phyloP scores from a whole-genome alignment of 2,329 filamentous ascomycete species.

The Aspergillus unguis region DNA sequence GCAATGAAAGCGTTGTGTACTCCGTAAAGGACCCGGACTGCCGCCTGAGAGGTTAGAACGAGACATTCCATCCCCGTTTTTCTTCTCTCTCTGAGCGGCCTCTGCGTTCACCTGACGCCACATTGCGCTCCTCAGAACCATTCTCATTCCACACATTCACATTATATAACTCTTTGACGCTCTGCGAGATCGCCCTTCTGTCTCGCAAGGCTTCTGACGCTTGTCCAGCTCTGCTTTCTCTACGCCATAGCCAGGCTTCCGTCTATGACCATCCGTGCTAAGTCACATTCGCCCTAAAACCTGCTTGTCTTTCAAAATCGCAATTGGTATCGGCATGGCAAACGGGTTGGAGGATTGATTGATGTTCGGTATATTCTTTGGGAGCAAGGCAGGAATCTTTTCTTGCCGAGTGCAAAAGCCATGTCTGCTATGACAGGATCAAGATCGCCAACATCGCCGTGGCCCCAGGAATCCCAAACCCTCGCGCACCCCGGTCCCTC shows the following conservation, averaged over 20 bases:
- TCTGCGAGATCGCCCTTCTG: not conserved
- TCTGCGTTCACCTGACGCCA: conserved; percentile 6
- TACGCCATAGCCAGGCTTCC: not conserved
- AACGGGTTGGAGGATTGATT: conserved; percentile 10
- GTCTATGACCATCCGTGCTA: not conserved
- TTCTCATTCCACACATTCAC: not conserved
- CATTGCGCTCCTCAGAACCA: conserved; percentile 1
- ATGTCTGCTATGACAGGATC: conserved; percentile 33
- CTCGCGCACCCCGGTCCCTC: conserved; percentile 20
- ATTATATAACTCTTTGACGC: conserved; percentile 1
- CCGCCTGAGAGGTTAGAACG: conserved; percentile 1
- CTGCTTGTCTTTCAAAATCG: not conserved
- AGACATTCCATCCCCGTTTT: conserved; percentile 8
- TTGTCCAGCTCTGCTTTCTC: not conserved
- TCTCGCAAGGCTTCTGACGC: not conserved
- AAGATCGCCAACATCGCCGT: conserved; percentile 34
- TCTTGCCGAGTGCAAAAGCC: conserved; percentile 11
- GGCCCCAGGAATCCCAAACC: conserved; percentile 27
- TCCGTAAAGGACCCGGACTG: not conserved
- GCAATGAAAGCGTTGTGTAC: not conserved
- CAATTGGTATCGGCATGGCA: conserved; percentile 18
- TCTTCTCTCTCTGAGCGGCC: not conserved
- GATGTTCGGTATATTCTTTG: conserved; percentile 4
- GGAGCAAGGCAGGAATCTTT: conserved; percentile 6
- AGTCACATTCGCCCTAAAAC: not conserved